These are phyloP conservation scores for Linum usitatissimum DNA, from an alignment of 345 rosid genomes.

Conservation along the genomic window DNA sequence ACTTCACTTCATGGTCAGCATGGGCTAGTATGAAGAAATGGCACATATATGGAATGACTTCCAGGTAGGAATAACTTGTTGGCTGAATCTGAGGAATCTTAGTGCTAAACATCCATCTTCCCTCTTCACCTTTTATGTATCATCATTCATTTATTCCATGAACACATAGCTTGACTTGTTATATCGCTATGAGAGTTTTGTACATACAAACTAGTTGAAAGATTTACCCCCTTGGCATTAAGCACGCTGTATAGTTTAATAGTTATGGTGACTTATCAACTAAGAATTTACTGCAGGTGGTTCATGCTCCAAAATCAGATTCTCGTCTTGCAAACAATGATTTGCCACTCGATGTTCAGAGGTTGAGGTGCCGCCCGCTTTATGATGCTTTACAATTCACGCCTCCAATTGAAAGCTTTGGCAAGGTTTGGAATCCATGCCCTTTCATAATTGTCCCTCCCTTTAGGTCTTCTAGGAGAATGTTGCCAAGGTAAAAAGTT, in stretches of 20 bases:
- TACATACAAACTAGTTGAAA: background rate
- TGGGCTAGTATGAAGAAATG: constrained; percentile 83
- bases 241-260: background rate
- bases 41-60: constrained; percentile 52
- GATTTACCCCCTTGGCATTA: background rate
- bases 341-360: constrained; percentile 73
- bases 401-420: constrained; percentile 58
- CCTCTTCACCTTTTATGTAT: no score
- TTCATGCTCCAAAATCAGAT: constrained; percentile 84
- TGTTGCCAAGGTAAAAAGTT: background rate
- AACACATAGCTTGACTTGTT: background rate
- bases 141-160: background rate
- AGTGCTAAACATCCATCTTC: background rate
- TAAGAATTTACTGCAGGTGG: constrained; percentile 41
- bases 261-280: constrained; percentile 8
- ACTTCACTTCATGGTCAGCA: constrained; percentile 77
- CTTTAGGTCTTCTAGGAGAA: background rate
- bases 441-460: background rate
- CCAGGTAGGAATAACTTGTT: constrained; percentile 28
- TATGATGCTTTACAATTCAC: constrained; percentile 72
- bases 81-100: background rate
- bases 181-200: background rate
- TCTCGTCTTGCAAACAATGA: constrained; percentile 89
- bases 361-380: constrained; percentile 84
- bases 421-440: constrained; percentile 52